A percentile compares a stretch with the other conserved stretches of the same genome.
Evolutionary conservation across 768 basidiomycete genomes (phyloP).

Genomic region (Calocera viscosa): DNA sequence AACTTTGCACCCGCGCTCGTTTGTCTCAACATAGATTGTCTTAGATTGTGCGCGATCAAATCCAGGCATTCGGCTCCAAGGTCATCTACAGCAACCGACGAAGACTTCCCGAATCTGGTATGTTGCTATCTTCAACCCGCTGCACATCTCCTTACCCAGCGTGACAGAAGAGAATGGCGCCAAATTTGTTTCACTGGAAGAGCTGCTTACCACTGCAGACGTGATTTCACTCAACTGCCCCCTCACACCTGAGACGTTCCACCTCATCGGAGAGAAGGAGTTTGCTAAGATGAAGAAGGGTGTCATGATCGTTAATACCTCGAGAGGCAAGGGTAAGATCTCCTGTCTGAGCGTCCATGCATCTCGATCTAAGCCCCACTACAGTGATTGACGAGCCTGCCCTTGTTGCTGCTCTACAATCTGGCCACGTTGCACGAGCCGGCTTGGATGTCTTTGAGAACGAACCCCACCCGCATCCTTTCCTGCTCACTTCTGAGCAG

Average conservation of each 20-base stretch:
- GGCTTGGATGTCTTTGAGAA: conserved; percentile 30
- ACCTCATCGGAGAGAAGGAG: conserved; percentile 18
- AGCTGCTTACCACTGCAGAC: conserved; percentile 21
- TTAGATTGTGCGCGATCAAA: conserved; percentile 19
- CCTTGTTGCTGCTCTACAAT: conserved; percentile 27
- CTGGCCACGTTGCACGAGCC: conserved; percentile 25
- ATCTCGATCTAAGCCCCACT: neutral
- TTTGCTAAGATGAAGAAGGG: conserved; percentile 24
- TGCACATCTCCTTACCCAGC: neutral
- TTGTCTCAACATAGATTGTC: neutral
- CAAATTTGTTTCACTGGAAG: conserved; percentile 22
- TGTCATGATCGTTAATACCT: conserved; percentile 26
- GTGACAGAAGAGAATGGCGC: conserved; percentile 20
- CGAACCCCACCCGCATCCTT: conserved; percentile 26
- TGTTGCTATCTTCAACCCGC: neutral
- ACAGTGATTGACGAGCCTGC: conserved; percentile 26
- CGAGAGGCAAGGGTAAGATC: conserved; percentile 20
- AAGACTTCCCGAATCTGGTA: conserved; percentile 17
- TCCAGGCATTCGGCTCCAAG: conserved; percentile 24
- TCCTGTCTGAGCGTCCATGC: neutral
- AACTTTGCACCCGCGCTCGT: neutral
- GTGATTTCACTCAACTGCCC: conserved; percentile 23
- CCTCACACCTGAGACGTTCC: conserved; percentile 21
- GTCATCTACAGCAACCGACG: conserved; percentile 26
- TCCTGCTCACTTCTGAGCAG: conserved; percentile 21